phyloP scores from a whole-genome alignment of 257 asterid species.

The Plantago major region DNA sequence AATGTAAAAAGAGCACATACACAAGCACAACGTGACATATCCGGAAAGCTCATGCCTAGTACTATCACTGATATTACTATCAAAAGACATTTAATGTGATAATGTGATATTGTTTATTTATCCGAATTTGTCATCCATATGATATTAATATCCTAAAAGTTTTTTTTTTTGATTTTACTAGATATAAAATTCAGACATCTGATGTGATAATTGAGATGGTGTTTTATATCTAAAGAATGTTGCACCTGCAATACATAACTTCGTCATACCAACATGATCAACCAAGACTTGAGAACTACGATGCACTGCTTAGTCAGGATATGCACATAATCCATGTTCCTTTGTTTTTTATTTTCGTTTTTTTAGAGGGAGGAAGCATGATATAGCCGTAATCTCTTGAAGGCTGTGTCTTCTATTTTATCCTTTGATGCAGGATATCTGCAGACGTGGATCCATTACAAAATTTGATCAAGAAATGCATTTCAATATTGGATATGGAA shows the following conservation, averaged over 20 bases:
- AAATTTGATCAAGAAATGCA: slow-evolving; percentile 76
- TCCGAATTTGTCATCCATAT: too few relatives aligned
- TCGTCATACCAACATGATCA: not conserved
- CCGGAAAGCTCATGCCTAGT: too few relatives aligned
- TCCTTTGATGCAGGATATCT: slow-evolving; percentile 48
- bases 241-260: slow-evolving; percentile 2
- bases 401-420: slow-evolving; percentile 12
- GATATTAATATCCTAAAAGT: too few relatives aligned
- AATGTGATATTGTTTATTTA: not conserved
- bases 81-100: slow-evolving; percentile 2
- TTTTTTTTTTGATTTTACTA: too few relatives aligned
- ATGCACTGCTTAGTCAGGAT: slow-evolving; percentile 8
- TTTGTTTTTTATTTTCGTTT: not conserved
- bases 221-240: slow-evolving; percentile 4
- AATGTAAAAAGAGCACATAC: too few relatives aligned
- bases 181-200: not conserved
- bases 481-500: slow-evolving; percentile 69
- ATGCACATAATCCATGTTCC: not conserved
- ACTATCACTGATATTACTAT: not conserved
- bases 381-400: slow-evolving; percentile 9
- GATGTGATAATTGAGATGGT: slow-evolving; percentile 4
- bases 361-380: slow-evolving; percentile 4
- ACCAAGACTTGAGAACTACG: not conserved
- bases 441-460: slow-evolving; percentile 84
- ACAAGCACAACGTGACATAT: too few relatives aligned